Conservation (phyloP, 768 basidiomycete species). For the Panaeolus cyanescens region DNA sequence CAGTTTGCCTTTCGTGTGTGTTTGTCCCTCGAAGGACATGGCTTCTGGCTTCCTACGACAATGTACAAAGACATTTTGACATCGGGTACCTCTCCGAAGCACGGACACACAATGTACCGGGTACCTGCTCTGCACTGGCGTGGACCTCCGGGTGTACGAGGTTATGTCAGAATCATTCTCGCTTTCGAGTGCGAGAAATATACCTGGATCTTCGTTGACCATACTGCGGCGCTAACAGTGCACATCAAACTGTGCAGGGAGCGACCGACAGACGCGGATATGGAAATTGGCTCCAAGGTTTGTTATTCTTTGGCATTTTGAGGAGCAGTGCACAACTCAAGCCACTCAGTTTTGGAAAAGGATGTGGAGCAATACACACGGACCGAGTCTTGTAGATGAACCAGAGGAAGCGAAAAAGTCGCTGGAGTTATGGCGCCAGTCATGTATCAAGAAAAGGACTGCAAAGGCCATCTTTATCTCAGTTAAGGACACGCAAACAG, state of each 20-base stretch:
- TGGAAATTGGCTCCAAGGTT: not conserved
- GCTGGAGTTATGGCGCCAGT: conserved; percentile 3
- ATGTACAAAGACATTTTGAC: not conserved
- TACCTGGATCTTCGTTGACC: conserved; percentile 13
- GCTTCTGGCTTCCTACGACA: not conserved
- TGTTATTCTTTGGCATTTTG: no score
- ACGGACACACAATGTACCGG: not conserved
- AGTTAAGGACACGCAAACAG: conserved; percentile 14
- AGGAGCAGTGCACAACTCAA: no score
- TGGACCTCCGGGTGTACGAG: not conserved
- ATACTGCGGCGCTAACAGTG: conserved; percentile 11
- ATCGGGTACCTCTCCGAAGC: not conserved
- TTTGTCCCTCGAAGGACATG: conserved; percentile 2
- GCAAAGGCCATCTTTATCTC: conserved; percentile 5
- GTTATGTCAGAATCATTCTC: not conserved
- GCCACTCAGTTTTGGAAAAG: not conserved
- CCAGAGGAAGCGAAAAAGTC: not conserved
- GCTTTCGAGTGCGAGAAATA: conserved; percentile 7
- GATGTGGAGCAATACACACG: not conserved
- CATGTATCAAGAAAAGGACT: not conserved
- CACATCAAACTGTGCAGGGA: conserved; percentile 10
- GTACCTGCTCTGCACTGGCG: not conserved
- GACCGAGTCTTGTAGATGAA: conserved; percentile 3
- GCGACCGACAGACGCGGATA: not conserved
- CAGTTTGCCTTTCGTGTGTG: conserved; percentile 3